Percentiles rank a stretch among this genome's conserved stretches.
Conservation (phyloP, 2,329 filamentous ascomycete species). For the Colletotrichum melonis region DNA sequence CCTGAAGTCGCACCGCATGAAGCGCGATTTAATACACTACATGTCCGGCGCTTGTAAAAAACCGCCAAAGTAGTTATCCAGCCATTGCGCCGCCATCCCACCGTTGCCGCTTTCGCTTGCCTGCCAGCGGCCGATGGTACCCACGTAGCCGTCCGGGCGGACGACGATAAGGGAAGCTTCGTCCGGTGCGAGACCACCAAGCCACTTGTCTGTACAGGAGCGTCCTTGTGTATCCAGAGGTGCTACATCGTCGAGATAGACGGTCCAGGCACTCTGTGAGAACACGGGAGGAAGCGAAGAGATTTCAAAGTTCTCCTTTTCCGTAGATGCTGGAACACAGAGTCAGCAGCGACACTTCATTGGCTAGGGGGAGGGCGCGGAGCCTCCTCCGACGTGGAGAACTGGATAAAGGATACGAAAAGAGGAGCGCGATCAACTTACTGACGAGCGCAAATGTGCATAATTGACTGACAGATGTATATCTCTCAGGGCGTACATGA, state of each 20-base stretch:
- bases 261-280: slow-evolving; percentile 74
- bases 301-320: slow-evolving; percentile 73
- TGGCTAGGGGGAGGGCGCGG: background rate
- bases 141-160: slow-evolving; percentile 40
- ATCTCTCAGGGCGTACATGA: slow-evolving; percentile 75
- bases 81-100: slow-evolving; percentile 15
- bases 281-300: slow-evolving; percentile 72
- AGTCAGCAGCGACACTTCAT: slow-evolving; percentile 23
- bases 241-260: slow-evolving; percentile 75
- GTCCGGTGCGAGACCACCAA: slow-evolving; percentile 32
- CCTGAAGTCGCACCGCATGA: background rate
- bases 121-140: slow-evolving; percentile 31
- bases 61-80: slow-evolving; percentile 24
- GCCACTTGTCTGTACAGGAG: slow-evolving; percentile 59
- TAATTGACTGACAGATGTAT: slow-evolving; percentile 69
- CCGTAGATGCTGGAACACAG: slow-evolving; percentile 59
- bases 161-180: slow-evolving; percentile 37
- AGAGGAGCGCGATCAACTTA: slow-evolving; percentile 48
- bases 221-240: slow-evolving; percentile 63
- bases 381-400: background rate
- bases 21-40: background rate
- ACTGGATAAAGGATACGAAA: background rate
- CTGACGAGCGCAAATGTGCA: slow-evolving; percentile 74
- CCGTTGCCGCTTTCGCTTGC: background rate
- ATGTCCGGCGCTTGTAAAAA: slow-evolving; percentile 17